phyloP scores from a whole-genome alignment of 495 filamentous ascomycete genomes.

The Trichocladium antarcticum region DNA sequence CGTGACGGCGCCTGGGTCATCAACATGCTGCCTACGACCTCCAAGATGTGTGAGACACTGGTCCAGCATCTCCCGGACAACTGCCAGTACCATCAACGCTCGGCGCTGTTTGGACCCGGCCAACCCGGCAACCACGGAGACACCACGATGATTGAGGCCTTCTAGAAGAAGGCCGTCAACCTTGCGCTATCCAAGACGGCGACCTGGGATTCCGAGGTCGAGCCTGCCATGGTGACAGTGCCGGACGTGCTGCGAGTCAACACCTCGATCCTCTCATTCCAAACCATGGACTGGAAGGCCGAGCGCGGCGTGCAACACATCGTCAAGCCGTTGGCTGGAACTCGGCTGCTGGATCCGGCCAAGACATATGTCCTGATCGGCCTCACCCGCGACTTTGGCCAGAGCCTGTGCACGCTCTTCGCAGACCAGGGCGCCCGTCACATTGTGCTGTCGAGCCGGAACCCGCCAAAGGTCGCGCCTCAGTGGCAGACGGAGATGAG shows the following conservation, averaged over 20 bases:
- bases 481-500: constrained; percentile 38
- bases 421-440: constrained; percentile 42
- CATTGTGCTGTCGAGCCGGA: constrained; percentile 47
- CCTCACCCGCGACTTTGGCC: constrained; percentile 46
- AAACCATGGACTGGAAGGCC: constrained; percentile 32
- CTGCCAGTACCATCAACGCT: constrained; percentile 16
- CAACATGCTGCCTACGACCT: constrained; percentile 20
- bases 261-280: constrained; percentile 10
- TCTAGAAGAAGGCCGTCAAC: constrained; percentile 19
- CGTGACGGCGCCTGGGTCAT: constrained; percentile 13
- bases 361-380: constrained; percentile 50
- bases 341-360: constrained; percentile 23
- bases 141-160: not conserved
- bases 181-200: constrained; percentile 13
- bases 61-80: constrained; percentile 11
- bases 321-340: constrained; percentile 11
- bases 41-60: constrained; percentile 21
- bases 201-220: not conserved
- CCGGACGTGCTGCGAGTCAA: constrained; percentile 14
- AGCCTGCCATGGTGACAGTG: constrained; percentile 9
- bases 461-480: constrained; percentile 26
- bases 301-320: constrained; percentile 17
- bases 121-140: not conserved
- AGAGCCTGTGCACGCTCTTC: constrained; percentile 49
- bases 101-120: not conserved